phyloP scores from a whole-genome alignment of 1,284 basidiomycete species.

The Ganoderma lingzhi region DNA sequence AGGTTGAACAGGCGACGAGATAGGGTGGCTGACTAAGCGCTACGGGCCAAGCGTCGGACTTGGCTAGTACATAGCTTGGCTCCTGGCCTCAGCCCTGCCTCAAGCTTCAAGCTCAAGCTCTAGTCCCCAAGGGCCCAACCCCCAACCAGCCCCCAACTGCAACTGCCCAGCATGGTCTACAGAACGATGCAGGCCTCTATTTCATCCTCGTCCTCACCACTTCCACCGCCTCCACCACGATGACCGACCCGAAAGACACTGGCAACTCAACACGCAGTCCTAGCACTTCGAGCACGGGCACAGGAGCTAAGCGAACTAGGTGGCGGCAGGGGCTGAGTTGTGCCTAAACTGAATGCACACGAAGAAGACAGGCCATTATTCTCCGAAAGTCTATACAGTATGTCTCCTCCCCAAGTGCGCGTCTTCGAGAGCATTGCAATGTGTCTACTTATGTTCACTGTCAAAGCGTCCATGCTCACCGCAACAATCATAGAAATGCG shows the following conservation, averaged over 20 bases:
- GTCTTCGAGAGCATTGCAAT: not conserved
- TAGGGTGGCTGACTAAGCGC: not conserved
- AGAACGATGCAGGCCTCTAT: not conserved
- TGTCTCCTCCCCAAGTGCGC: not conserved
- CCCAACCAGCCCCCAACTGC: not conserved
- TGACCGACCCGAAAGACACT: not conserved
- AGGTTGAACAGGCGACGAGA: not conserved
- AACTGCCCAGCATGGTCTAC: not conserved
- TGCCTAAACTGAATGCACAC: conserved; percentile 56
- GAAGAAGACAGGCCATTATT: conserved; percentile 55
- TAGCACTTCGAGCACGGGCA: conserved; percentile 24
- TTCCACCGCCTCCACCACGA: not conserved
- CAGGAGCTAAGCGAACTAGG: conserved; percentile 37
- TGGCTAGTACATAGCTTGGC: too few relatives aligned
- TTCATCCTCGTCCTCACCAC: not conserved
- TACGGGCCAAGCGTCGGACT: too few relatives aligned
- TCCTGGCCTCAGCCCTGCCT: too few relatives aligned
- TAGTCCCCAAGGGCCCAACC: too few relatives aligned
- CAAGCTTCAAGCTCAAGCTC: too few relatives aligned
- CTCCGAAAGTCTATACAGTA: not conserved
- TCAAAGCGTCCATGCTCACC: conserved; percentile 9
- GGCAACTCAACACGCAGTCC: not conserved
- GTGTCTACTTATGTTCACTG: not conserved
- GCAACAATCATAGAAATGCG: conserved; percentile 54
- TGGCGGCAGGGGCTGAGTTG: conserved; percentile 53